A percentile compares a stretch with the other conserved stretches of the same genome.
These are phyloP conservation scores for Bidens hawaiensis DNA, from an alignment of 140 eudicot species.

Conservation along the genomic window DNA sequence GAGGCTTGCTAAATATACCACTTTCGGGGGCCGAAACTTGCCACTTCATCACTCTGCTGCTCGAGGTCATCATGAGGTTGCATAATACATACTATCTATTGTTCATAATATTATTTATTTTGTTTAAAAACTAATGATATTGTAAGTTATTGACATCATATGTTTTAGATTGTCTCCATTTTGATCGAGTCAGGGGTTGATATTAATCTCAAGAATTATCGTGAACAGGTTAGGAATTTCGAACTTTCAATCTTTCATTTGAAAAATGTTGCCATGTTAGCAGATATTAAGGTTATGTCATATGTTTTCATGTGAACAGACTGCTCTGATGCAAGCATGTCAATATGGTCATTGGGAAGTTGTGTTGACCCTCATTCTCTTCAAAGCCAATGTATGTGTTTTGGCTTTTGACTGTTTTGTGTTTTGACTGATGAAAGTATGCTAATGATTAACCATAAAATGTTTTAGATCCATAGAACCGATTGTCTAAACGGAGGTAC, in stretches of 20 bases:
- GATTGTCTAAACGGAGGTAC: constrained; percentile 92
- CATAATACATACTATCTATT: background rate
- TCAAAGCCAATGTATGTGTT: constrained; percentile 77
- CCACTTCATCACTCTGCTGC: constrained; percentile 97
- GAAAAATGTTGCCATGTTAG: background rate
- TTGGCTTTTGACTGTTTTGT: background rate
- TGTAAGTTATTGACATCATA: background rate
- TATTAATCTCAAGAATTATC: constrained; percentile 84
- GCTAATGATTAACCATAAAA: constrained; percentile 13
- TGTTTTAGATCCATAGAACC: constrained; percentile 74
- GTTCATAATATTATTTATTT: background rate
- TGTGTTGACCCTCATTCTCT: constrained; percentile 80
- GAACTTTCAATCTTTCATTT: background rate
- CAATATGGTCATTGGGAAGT: constrained; percentile 99
- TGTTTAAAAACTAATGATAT: background rate
- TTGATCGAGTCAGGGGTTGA: constrained; percentile 91
- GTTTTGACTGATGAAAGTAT: constrained; percentile 8
- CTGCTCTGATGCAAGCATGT: constrained; percentile 99
- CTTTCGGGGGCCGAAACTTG: constrained; percentile 81
- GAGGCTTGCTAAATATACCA: constrained; percentile 73
- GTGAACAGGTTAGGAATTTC: constrained; percentile 70
- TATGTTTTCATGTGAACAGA: constrained; percentile 44
- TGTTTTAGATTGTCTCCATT: constrained; percentile 67
- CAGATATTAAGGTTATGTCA: background rate
- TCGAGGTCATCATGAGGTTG: constrained; percentile 97